phyloP scores from a whole-genome alignment of 164 flowering plant species.

The Paratinospora sagittata region DNA sequence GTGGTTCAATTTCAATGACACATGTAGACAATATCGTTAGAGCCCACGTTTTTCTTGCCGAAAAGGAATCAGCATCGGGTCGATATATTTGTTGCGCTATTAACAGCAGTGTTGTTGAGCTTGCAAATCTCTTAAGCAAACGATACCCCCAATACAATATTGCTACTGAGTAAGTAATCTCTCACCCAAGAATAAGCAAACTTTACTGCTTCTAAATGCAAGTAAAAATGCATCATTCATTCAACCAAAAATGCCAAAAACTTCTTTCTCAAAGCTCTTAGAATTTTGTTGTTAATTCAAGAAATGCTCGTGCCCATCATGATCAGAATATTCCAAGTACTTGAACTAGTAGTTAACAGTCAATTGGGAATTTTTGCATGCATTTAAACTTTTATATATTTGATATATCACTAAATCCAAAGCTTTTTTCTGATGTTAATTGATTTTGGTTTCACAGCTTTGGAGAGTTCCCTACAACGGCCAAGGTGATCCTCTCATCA shows the following conservation, averaged over 20 bases:
- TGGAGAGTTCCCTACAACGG: conserved; percentile 50
- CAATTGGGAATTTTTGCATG: too few relatives aligned
- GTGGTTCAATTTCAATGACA: conserved; percentile 62
- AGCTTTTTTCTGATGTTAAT: neutral
- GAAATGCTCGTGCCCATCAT: neutral
- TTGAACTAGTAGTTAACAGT: too few relatives aligned
- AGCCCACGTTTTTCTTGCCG: conserved; percentile 66
- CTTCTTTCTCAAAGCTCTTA: too few relatives aligned
- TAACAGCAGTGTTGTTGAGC: conserved; percentile 57
- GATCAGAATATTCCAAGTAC: neutral
- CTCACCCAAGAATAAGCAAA: neutral
- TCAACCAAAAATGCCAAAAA: too few relatives aligned
- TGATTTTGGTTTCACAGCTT: conserved; percentile 40
- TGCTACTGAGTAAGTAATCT: conserved; percentile 50
- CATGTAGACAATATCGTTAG: conserved; percentile 70
- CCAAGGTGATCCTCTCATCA: conserved; percentile 58
- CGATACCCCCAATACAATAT: conserved; percentile 46
- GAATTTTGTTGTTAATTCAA: too few relatives aligned
- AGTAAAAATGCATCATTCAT: too few relatives aligned
- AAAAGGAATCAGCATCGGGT: conserved; percentile 67
- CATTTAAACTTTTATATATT: neutral
- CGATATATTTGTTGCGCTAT: conserved; percentile 60
- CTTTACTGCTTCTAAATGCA: neutral
- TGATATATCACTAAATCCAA: neutral
- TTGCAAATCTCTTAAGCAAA: conserved; percentile 53